Conservation (phyloP, 768 basidiomycete species). For the Hemileccinum impolitum region DNA sequence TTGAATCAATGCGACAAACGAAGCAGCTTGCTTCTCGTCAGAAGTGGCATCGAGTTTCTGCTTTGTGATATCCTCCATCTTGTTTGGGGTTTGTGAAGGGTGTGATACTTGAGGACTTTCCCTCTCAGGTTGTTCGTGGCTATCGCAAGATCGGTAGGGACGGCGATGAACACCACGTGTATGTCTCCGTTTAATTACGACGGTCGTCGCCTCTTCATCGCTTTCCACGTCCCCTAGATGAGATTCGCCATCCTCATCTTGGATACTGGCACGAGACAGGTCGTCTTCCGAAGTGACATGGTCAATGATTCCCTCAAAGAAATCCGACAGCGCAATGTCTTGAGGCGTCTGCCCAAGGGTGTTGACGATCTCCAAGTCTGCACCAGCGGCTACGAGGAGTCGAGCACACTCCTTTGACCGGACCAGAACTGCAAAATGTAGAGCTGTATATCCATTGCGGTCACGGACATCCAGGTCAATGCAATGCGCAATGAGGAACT, state of each 20-base stretch:
- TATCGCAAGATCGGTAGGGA: constrained; percentile 13
- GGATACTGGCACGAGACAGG: constrained; percentile 18
- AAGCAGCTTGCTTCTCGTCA: constrained; percentile 40
- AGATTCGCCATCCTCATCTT: constrained; percentile 52
- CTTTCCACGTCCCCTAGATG: constrained; percentile 70
- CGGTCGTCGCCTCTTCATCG: constrained; percentile 47
- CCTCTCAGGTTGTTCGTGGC: constrained; percentile 11
- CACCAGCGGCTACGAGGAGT: constrained; percentile 74
- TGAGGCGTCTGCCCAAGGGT: constrained; percentile 65
- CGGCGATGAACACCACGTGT: constrained; percentile 35
- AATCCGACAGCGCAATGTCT: constrained; percentile 49
- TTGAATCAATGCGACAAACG: constrained; percentile 70
- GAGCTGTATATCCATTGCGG: constrained; percentile 83
- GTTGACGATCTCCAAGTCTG: constrained; percentile 74
- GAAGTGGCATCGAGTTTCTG: constrained; percentile 14
- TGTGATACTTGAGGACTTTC: constrained; percentile 1
- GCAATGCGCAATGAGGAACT: constrained; percentile 66
- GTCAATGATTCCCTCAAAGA: constrained; percentile 40
- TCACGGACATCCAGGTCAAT: constrained; percentile 85
- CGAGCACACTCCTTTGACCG: constrained; percentile 61
- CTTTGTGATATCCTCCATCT: constrained; percentile 20
- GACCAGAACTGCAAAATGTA: constrained; percentile 79
- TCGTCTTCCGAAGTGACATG: constrained; percentile 18
- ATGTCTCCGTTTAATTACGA: constrained; percentile 29
- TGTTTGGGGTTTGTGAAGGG: neutral